phyloP scores from a whole-genome alignment of 2,329 filamentous ascomycete genomes.

The Chaetomiaceae sp. region DNA sequence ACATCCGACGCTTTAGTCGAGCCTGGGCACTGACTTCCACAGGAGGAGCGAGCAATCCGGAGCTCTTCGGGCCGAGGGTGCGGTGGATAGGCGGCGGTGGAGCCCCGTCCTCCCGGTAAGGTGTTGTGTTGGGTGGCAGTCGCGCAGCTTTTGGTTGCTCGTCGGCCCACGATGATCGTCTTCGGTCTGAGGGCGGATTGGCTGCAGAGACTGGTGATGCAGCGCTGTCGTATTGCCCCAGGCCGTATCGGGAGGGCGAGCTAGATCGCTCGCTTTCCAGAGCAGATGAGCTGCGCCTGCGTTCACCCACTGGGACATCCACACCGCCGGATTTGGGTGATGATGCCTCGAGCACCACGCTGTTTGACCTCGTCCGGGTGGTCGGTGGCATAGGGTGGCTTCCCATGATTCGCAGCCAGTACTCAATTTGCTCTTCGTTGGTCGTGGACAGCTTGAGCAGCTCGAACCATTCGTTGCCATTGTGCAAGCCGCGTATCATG shows the following conservation, averaged over 20 bases:
- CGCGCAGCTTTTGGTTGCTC: constrained; percentile 33
- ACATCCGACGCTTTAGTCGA: constrained; percentile 63
- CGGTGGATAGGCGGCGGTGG: constrained; percentile 51
- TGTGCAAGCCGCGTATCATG: constrained; percentile 71
- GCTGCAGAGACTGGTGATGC: constrained; percentile 19
- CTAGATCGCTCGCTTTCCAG: constrained; percentile 23
- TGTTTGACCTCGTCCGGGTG: constrained; percentile 23
- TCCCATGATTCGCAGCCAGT: constrained; percentile 81
- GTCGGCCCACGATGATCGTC: constrained; percentile 31
- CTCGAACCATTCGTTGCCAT: constrained; percentile 72
- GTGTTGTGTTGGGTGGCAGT: constrained; percentile 29
- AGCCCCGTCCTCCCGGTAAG: constrained; percentile 47
- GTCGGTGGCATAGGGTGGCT: constrained; percentile 43
- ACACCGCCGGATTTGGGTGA: constrained; percentile 18
- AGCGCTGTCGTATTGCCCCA: constrained; percentile 24
- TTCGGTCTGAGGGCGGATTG: constrained; percentile 25
- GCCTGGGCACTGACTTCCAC: constrained; percentile 39
- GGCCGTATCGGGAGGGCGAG: constrained; percentile 34
- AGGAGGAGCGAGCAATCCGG: constrained; percentile 39
- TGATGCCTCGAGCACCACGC: constrained; percentile 9
- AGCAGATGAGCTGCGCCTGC: constrained; percentile 23
- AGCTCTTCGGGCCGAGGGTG: constrained; percentile 35
- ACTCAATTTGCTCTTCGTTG: constrained; percentile 67
- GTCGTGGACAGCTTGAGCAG: constrained; percentile 71
- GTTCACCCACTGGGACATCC: constrained; percentile 37